Conservation (phyloP, 1,139 yeast species). For the Pichia sp. region DNA sequence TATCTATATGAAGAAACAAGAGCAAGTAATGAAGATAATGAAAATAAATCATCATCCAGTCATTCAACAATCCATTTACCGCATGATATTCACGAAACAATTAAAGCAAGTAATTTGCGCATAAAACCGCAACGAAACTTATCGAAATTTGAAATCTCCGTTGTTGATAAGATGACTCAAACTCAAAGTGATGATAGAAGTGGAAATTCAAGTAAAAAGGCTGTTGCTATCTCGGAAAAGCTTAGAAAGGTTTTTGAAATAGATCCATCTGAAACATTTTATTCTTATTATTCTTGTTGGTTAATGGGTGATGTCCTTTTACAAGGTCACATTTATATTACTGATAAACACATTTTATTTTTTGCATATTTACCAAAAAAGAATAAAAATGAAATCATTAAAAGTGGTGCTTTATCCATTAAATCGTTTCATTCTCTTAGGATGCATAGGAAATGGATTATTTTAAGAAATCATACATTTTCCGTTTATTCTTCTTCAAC, state of each 20-base stretch:
- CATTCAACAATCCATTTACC: background rate
- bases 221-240: constrained; percentile 31
- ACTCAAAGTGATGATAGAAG: background rate
- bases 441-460: constrained; percentile 65
- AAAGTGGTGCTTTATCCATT: constrained; percentile 40
- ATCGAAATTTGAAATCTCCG: constrained; percentile 32
- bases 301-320: constrained; percentile 71
- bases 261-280: constrained; percentile 44
- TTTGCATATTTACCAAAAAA: constrained; percentile 77
- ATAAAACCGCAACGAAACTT: background rate
- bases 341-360: constrained; percentile 59
- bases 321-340: constrained; percentile 80
- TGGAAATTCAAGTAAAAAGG: constrained; percentile 23
- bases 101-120: background rate
- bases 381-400: constrained; percentile 44
- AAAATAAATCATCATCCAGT: background rate
- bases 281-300: constrained; percentile 69
- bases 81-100: background rate
- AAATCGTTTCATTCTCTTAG: constrained; percentile 26
- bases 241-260: constrained; percentile 35
- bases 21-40: background rate
- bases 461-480: constrained; percentile 62
- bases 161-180: constrained; percentile 19
- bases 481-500: constrained; percentile 66
- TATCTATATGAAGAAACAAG: background rate